Evolutionary conservation across 495 filamentous ascomycete species (phyloP), one percentile per base, ranked within the genome.

Genomic region (Penicillium subrubescens): DNA sequence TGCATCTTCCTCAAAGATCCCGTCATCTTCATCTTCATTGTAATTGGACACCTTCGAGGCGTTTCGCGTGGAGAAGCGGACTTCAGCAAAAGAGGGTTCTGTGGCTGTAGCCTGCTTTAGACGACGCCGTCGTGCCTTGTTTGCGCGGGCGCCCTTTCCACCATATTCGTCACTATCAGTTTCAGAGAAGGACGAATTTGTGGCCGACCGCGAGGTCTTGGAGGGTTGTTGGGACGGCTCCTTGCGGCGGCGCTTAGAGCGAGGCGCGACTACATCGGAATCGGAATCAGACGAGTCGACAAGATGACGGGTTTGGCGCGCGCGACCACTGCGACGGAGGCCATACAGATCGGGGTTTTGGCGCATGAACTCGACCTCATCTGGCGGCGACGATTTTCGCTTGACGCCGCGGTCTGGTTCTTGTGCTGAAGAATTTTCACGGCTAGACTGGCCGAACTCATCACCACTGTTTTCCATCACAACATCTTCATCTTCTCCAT

Each of bases 261-360:
- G 79, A 37, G 77, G 73, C 23, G 74, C 75, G 60, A 80, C 75
- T 8, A 74, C 78, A 73, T 82, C 81, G 2, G 80, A 82, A 21
- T 83, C 81, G 0, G 77, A 94, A n/a, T 89, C 92, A 17, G 92
- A 90, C 59, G 86, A 90, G 46, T 93, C 88, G 68, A 91, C 82
- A 83, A 94, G 57, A 63, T 74, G 72, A 73, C 75, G 76, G 27
- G 70, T 75, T 50, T 81, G 81, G 65, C 84, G 83, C 50, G 87
- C 84, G 65, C 88, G 85, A 69, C 83, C 93, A 80, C 95, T 99
- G 72, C 95, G 86, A 64, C 95, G 86, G 55, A 99, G 82, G 19
- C 94, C 95, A 78, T 97, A 99, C 21, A 99, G 81, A 73, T 97
- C 95, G n/a, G 95, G 95, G 73, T 99, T 93, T 71, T 92, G 88